A percentile compares a stretch with the other conserved stretches of the same genome.
Evolutionary conservation across 1,284 basidiomycete species (phyloP).

Genomic region (Anthracocystis walkeri): DNA sequence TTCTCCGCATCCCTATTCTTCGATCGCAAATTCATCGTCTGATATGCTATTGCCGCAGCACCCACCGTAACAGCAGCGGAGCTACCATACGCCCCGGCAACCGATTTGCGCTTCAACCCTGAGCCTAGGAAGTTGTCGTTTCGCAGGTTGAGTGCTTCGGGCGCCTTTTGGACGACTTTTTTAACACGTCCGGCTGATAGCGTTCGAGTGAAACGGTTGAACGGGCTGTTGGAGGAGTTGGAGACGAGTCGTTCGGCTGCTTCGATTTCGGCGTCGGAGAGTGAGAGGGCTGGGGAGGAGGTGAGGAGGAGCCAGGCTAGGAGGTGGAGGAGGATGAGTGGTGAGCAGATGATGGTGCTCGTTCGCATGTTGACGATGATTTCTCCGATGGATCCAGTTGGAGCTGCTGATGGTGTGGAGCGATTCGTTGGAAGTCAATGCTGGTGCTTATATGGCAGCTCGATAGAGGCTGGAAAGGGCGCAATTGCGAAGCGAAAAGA

Average conservation of each 20-base stretch:
- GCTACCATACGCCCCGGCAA: conserved; percentile 31
- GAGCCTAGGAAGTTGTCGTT: conserved; percentile 28
- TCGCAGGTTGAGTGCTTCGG: conserved; percentile 19
- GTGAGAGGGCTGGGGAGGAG: background rate
- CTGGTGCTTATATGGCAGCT: too few relatives aligned
- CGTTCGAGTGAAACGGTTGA: conserved; percentile 3
- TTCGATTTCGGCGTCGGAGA: background rate
- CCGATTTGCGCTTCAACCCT: conserved; percentile 34
- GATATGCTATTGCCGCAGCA: conserved; percentile 36
- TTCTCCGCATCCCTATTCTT: conserved; percentile 8
- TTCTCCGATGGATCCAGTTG: too few relatives aligned
- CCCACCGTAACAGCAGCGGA: conserved; percentile 24
- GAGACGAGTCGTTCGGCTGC: background rate
- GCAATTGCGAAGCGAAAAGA: too few relatives aligned
- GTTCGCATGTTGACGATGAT: too few relatives aligned
- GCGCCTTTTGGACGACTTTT: conserved; percentile 10
- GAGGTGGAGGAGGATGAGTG: conserved; percentile 1
- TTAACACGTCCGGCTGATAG: conserved; percentile 6
- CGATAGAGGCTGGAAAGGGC: too few relatives aligned
- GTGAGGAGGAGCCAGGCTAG: background rate
- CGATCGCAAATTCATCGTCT: conserved; percentile 21
- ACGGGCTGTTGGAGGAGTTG: background rate
- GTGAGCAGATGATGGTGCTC: too few relatives aligned
- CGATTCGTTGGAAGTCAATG: too few relatives aligned
- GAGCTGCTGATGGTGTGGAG: too few relatives aligned